phyloP scores from a whole-genome alignment of 192 early-diverging fungal species.

The Coemansia sp. region DNA sequence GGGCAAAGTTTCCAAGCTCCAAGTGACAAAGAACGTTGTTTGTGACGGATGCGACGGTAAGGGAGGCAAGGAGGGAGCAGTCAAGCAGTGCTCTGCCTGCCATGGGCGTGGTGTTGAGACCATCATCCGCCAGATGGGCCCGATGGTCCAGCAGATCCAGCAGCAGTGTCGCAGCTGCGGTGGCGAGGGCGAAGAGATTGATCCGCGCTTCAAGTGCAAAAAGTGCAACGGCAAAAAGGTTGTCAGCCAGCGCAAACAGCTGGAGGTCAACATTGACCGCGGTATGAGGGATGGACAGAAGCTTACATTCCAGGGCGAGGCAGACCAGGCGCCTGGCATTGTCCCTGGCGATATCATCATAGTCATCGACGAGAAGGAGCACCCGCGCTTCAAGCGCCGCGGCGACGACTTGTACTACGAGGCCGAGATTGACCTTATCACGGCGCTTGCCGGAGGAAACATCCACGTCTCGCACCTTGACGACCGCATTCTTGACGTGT shows the following conservation, averaged over 20 bases:
- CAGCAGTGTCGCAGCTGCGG: constrained; percentile 90
- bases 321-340: constrained; percentile 90
- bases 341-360: constrained; percentile 98
- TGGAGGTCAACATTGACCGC: constrained; percentile 97
- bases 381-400: constrained; percentile 90
- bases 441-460: constrained; percentile 93
- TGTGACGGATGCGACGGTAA: constrained; percentile 90
- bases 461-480: constrained; percentile 92
- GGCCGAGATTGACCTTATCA: constrained; percentile 91
- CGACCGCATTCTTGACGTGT: constrained; percentile 83
- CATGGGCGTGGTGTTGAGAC: constrained; percentile 89
- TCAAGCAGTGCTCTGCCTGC: constrained; percentile 81
- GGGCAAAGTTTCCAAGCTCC: constrained; percentile 93
- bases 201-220: constrained; percentile 88
- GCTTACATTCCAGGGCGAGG: constrained; percentile 93
- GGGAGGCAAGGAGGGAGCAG: constrained; percentile 94
- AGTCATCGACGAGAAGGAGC: constrained; percentile 93
- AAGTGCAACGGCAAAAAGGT: constrained; percentile 90
- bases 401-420: constrained; percentile 92
- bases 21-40: constrained; percentile 90
- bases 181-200: constrained; percentile 90
- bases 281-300: constrained; percentile 97
- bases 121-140: constrained; percentile 92
- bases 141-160: constrained; percentile 99
- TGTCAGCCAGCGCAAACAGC: constrained; percentile 85